These are phyloP conservation scores for Colletotrichum filicis DNA, from an alignment of 2,329 filamentous ascomycete species.

Conservation along the genomic window DNA sequence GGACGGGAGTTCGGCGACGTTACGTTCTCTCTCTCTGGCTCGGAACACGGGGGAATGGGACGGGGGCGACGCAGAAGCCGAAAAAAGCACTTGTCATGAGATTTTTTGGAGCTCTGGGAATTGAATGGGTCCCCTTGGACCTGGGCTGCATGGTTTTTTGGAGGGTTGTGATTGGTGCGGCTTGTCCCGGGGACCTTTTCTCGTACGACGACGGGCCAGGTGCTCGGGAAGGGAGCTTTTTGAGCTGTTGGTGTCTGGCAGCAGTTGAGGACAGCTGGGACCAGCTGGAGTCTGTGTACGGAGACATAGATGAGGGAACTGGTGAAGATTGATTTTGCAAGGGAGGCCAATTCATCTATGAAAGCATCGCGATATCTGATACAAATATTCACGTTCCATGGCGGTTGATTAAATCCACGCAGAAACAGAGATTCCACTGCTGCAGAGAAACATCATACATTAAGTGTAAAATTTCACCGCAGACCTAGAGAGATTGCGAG, in stretches of 20 bases:
- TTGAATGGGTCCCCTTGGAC: neutral
- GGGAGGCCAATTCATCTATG: too few species aligned
- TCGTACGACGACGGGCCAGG: conserved; percentile 8
- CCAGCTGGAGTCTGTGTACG: neutral
- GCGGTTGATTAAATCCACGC: neutral
- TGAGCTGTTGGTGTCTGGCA: neutral
- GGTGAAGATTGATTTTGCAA: neutral
- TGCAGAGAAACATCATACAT: neutral
- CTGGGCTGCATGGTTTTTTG: conserved; percentile 13
- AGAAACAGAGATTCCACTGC: neutral
- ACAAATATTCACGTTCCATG: neutral
- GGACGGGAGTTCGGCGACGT: neutral
- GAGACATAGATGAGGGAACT: neutral
- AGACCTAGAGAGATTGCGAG: neutral
- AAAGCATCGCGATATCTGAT: neutral
- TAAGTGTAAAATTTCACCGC: too few species aligned
- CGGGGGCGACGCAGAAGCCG: neutral
- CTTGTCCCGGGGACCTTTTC: neutral
- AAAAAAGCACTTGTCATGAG: conserved; percentile 20
- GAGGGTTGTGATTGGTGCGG: conserved; percentile 21
- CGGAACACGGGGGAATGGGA: conserved; percentile 16
- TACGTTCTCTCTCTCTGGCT: neutral
- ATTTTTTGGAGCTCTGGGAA: conserved; percentile 26
- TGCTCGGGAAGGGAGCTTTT: neutral
- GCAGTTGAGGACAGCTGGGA: neutral